Evolutionary conservation across 2,329 filamentous ascomycete species (phyloP).

Genomic region (Claviceps sp.): DNA sequence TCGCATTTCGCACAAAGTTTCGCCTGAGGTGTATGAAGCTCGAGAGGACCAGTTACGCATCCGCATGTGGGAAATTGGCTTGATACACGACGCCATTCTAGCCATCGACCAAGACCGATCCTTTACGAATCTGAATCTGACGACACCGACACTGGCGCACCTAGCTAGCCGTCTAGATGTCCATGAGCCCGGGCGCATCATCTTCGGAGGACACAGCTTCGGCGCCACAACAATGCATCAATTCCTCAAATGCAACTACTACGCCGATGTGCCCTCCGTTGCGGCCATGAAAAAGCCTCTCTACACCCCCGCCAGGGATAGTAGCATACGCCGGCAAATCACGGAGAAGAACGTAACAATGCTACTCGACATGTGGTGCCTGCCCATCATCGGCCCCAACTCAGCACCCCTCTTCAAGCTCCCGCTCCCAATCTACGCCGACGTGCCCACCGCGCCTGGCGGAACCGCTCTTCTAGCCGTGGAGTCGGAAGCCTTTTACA

Average conservation of each 20-base stretch:
- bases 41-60: slow-evolving; percentile 62
- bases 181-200: slow-evolving; percentile 56
- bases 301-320: slow-evolving; percentile 42
- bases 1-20: slow-evolving; percentile 47
- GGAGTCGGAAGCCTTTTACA: slow-evolving; percentile 64
- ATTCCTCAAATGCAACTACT: slow-evolving; percentile 67
- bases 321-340: slow-evolving; percentile 49
- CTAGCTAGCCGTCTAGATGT: slow-evolving; percentile 54
- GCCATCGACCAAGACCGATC: slow-evolving; percentile 46
- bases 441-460: slow-evolving; percentile 34
- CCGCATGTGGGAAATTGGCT: slow-evolving; percentile 64
- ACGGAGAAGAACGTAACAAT: slow-evolving; percentile 52
- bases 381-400: slow-evolving; percentile 52
- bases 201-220: slow-evolving; percentile 71
- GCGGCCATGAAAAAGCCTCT: slow-evolving; percentile 40
- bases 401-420: slow-evolving; percentile 54
- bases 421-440: slow-evolving; percentile 57
- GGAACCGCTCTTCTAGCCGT: slow-evolving; percentile 53
- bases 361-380: slow-evolving; percentile 70
- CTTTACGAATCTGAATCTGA: slow-evolving; percentile 40
- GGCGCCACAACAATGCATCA: slow-evolving; percentile 63
- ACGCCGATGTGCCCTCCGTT: slow-evolving; percentile 37
- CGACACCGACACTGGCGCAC: slow-evolving; percentile 36
- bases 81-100: slow-evolving; percentile 54
- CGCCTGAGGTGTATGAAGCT: slow-evolving; percentile 49